Percentiles rank a stretch among this genome's conserved stretches.
Evolutionary conservation across 352 stramenopile genomes (phyloP).

Genomic region (Phytophthora sp.): DNA sequence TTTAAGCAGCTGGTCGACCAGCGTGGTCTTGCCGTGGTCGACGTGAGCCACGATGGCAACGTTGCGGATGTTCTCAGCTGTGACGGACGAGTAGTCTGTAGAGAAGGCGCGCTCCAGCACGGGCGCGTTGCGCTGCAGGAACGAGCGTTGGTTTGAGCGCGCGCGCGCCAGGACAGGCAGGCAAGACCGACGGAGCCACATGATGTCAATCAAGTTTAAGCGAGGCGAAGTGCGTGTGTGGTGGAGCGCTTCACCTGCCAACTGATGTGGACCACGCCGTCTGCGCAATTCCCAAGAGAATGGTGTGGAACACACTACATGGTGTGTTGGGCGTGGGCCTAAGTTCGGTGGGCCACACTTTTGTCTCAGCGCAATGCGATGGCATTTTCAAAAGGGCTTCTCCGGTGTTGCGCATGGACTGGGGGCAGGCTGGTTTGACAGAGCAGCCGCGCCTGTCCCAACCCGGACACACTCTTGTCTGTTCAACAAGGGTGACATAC

Average conservation of each 20-base stretch:
- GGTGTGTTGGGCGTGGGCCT: neutral
- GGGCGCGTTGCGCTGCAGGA: constrained; percentile 37
- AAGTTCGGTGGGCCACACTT: constrained; percentile 25
- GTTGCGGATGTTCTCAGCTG: constrained; percentile 82
- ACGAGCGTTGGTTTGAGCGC: constrained; percentile 38
- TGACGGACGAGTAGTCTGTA: constrained; percentile 40
- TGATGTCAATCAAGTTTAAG: constrained; percentile 32
- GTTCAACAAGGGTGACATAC: too few relatives aligned
- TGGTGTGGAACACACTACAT: neutral
- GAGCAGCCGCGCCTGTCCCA: too few relatives aligned
- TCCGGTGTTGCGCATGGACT: too few relatives aligned
- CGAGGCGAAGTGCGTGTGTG: constrained; percentile 23
- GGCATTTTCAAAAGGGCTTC: too few relatives aligned
- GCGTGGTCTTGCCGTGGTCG: constrained; percentile 99
- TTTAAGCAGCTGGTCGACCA: constrained; percentile 98
- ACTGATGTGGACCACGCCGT: constrained; percentile 12
- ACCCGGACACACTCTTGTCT: too few relatives aligned
- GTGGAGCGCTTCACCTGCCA: constrained; percentile 10
- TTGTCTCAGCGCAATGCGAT: too few relatives aligned
- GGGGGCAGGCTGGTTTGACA: too few relatives aligned
- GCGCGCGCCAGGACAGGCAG: constrained; percentile 50
- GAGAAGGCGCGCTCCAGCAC: constrained; percentile 53
- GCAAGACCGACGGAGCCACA: constrained; percentile 69
- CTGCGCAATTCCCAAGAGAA: too few relatives aligned
- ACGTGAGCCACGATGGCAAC: constrained; percentile 95